These are phyloP conservation scores for Russula emetica DNA, from an alignment of 768 basidiomycete genomes.

Conservation along the genomic window DNA sequence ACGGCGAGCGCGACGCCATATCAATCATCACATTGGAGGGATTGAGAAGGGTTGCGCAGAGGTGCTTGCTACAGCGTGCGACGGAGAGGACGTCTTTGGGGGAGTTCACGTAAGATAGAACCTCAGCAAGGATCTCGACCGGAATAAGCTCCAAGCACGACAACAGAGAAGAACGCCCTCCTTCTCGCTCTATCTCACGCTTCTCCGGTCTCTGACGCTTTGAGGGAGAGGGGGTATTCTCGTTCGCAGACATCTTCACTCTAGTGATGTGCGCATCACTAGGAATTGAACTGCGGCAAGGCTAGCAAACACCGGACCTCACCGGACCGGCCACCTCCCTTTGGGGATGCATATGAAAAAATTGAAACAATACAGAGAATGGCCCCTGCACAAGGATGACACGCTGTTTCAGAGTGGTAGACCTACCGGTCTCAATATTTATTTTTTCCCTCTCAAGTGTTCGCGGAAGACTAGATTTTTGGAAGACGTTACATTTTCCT, in stretches of 20 bases:
- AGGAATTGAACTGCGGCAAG: no score
- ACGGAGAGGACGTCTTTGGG: constrained; percentile 56
- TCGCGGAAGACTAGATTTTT: no score
- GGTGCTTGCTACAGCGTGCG: constrained; percentile 51
- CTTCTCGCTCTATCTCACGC: not conserved
- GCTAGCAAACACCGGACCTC: no score
- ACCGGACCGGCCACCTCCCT: not conserved
- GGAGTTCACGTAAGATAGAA: constrained; percentile 51
- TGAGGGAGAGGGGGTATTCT: not conserved
- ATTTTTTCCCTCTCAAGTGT: no score
- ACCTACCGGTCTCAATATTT: no score
- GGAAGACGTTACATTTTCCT: no score
- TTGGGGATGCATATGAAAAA: no score
- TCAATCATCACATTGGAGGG: constrained; percentile 49
- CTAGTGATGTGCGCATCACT: no score
- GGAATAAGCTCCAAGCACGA: constrained; percentile 36
- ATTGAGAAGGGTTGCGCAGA: constrained; percentile 48
- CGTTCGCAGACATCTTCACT: not conserved
- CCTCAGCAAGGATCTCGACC: constrained; percentile 59
- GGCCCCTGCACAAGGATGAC: no score
- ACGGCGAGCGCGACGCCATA: constrained; percentile 60
- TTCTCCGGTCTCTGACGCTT: constrained; percentile 5
- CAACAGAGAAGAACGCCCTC: not conserved
- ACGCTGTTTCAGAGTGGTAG: no score
- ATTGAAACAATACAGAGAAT: no score